Evolutionary conservation across 2,329 filamentous ascomycete species (phyloP).

Genomic region (Fusarium succisae): DNA sequence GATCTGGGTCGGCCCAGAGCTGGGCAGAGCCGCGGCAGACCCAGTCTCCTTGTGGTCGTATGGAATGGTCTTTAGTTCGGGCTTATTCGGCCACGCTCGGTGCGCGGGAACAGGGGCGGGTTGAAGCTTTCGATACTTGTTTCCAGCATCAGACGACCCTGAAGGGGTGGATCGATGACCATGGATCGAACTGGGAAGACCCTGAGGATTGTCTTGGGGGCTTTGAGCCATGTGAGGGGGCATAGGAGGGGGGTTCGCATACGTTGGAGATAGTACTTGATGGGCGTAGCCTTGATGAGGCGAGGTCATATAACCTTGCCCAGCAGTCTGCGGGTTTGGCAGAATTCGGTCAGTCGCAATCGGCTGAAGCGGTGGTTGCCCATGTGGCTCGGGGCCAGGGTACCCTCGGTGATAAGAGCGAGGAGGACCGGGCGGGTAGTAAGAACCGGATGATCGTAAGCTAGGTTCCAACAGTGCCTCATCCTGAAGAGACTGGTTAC

Average conservation of each 20-base stretch:
- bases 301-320: constrained; percentile 48
- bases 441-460: constrained; percentile 45
- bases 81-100: constrained; percentile 56
- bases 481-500: constrained; percentile 48
- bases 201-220: constrained; percentile 48
- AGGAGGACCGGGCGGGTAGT: constrained; percentile 45
- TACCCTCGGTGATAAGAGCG: constrained; percentile 48
- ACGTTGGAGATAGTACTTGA: constrained; percentile 51
- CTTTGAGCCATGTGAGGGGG: constrained; percentile 47
- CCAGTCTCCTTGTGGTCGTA: constrained; percentile 69
- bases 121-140: constrained; percentile 67
- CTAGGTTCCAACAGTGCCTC: constrained; percentile 46
- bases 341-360: constrained; percentile 48
- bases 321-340: constrained; percentile 47
- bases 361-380: constrained; percentile 42
- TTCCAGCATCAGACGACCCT: constrained; percentile 50
- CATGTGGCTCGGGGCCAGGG: constrained; percentile 43
- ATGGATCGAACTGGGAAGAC: constrained; percentile 44
- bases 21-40: constrained; percentile 64
- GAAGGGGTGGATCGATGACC: constrained; percentile 52
- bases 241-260: constrained; percentile 45
- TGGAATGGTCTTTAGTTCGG: constrained; percentile 67
- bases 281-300: constrained; percentile 46
- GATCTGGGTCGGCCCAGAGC: constrained; percentile 65
- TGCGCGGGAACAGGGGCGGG: constrained; percentile 65